Evolutionary conservation across 176 grass and related monocot genomes (phyloP).

Genomic region (Triticum turgidum): DNA sequence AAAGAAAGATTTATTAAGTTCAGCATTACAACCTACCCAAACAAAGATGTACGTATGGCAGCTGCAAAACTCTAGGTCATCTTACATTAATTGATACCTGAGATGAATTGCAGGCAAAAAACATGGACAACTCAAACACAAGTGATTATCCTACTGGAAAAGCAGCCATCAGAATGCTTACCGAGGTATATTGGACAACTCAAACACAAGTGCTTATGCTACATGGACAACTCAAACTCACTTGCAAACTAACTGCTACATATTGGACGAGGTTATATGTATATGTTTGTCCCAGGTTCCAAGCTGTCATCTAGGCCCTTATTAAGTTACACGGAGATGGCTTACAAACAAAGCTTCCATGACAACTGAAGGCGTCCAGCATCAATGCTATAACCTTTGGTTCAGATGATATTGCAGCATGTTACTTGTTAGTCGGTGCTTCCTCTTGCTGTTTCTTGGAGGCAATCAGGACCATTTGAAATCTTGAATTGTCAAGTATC

Average conservation of each 20-base stretch:
- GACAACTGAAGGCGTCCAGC: not conserved
- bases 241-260: not conserved
- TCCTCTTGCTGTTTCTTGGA: slow-evolving; percentile 3
- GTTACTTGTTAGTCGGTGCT: not conserved
- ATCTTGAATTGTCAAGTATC: not conserved
- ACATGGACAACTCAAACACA: slow-evolving; percentile 4
- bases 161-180: slow-evolving; percentile 4
- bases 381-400: slow-evolving; percentile 14
- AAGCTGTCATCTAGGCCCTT: not conserved
- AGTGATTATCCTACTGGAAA: slow-evolving; percentile 1
- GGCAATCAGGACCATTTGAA: not conserved
- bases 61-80: slow-evolving; percentile 13
- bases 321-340: not conserved
- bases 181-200: not conserved
- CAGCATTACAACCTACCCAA: too few species aligned
- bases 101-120: not conserved
- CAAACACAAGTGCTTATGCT: slow-evolving; percentile 10
- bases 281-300: not conserved
- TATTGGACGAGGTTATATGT: not conserved
- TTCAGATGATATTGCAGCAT: not conserved
- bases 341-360: slow-evolving; percentile 1
- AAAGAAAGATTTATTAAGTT: not conserved
- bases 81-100: slow-evolving; percentile 15
- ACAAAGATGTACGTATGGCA: not conserved
- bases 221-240: not conserved